These are phyloP conservation scores for Neurospora sp. DNA, from an alignment of 2,329 filamentous ascomycete species.

Conservation along the genomic window DNA sequence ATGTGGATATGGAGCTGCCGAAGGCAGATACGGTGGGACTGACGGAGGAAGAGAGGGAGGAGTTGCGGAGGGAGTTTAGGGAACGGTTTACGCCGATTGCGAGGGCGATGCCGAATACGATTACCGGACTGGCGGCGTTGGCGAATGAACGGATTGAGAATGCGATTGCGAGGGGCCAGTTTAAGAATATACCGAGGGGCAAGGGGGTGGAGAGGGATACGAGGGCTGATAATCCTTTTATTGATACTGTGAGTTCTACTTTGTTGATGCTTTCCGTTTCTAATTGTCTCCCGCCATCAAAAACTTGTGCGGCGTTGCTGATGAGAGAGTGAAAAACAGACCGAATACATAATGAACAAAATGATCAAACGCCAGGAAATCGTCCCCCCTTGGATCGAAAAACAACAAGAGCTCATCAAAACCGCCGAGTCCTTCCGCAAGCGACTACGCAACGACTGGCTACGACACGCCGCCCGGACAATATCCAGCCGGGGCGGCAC, in stretches of 20 bases:
- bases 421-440: conserved; percentile 61
- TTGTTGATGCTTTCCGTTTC: neutral
- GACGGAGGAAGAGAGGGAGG: conserved; percentile 62
- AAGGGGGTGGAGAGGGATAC: conserved; percentile 73
- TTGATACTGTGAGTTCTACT: conserved; percentile 53
- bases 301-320: too few species aligned
- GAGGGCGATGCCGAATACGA: conserved; percentile 62
- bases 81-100: conserved; percentile 71
- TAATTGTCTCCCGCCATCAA: too few species aligned
- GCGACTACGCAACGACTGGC: conserved; percentile 75
- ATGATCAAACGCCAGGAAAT: conserved; percentile 96
- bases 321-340: conserved; percentile 27
- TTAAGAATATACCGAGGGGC: conserved; percentile 69
- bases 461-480: conserved; percentile 65
- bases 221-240: conserved; percentile 75
- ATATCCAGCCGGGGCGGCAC: conserved; percentile 72
- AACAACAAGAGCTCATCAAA: conserved; percentile 79
- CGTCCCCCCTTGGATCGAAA: conserved; percentile 96
- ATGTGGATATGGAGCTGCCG: conserved; percentile 34
- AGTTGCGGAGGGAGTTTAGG: conserved; percentile 61
- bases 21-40: conserved; percentile 44
- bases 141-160: conserved; percentile 89
- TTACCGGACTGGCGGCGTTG: conserved; percentile 70
- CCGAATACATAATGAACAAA: conserved; percentile 96
- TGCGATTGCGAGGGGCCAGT: conserved; percentile 84